Percentiles rank a stretch among this genome's conserved stretches.
Evolutionary conservation across 345 rosid species (phyloP).

Genomic region (Mercurialis annua): DNA sequence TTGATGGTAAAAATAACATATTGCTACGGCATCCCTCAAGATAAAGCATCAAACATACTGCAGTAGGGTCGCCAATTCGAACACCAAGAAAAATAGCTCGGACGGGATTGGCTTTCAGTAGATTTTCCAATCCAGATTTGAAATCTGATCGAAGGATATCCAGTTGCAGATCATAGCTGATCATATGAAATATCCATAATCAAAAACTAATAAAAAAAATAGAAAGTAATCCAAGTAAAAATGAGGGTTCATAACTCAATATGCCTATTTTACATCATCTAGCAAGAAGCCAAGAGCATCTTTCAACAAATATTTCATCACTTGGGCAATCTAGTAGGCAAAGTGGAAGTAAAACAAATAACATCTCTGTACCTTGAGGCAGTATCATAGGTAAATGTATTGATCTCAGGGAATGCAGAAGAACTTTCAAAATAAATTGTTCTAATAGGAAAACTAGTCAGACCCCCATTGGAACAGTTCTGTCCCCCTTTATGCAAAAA

Average conservation of each 20-base stretch:
- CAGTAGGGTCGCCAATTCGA: constrained; percentile 98
- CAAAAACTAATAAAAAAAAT: background rate
- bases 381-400: constrained; percentile 79
- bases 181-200: constrained; percentile 19
- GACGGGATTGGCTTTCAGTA: constrained; percentile 72
- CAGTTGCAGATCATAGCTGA: constrained; percentile 76
- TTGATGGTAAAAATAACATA: constrained; percentile 6
- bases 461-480: constrained; percentile 56
- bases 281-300: constrained; percentile 2
- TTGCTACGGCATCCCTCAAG: background rate
- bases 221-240: background rate
- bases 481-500: constrained; percentile 60
- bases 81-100: constrained; percentile 98
- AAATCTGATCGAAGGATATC: constrained; percentile 81
- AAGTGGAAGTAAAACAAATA: constrained; percentile 3
- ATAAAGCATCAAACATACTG: constrained; percentile 50
- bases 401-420: constrained; percentile 85
- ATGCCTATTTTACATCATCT: background rate
- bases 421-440: constrained; percentile 89
- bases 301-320: background rate
- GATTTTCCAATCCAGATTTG: constrained; percentile 92
- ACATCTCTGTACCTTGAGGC: constrained; percentile 58
- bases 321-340: background rate
- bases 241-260: background rate
- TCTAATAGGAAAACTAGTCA: constrained; percentile 65